Evolutionary conservation across 1,284 basidiomycete genomes (phyloP).

Genomic region (Cutaneotrichosporon spelunceum): DNA sequence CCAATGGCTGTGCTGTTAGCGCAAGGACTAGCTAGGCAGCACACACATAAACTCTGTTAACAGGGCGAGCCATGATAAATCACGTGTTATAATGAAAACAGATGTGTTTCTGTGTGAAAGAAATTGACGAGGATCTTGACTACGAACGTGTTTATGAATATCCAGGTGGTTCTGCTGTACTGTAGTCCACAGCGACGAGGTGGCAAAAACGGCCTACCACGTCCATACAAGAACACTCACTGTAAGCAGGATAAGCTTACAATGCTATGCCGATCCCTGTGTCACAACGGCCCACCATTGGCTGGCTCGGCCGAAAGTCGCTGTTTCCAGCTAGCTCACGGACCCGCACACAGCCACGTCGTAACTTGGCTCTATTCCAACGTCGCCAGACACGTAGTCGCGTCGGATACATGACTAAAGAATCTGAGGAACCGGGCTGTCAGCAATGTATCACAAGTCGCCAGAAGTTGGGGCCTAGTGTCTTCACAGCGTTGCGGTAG

Average conservation of each 20-base stretch:
- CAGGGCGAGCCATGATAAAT: neutral
- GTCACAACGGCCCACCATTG: neutral
- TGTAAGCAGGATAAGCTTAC: neutral
- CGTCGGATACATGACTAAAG: no score
- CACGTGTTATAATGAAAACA: neutral
- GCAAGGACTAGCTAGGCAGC: neutral
- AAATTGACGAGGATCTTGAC: neutral
- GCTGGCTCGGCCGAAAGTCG: neutral
- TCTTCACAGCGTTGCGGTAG: no score
- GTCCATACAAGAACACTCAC: neutral
- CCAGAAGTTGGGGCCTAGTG: no score
- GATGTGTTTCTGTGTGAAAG: neutral
- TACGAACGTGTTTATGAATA: neutral
- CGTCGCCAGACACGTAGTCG: no score
- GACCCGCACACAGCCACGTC: no score
- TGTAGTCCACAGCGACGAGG: neutral
- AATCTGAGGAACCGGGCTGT: no score
- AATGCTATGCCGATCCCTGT: neutral
- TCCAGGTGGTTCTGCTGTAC: no score
- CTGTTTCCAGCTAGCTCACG: no score
- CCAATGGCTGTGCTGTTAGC: slow-evolving; percentile 18
- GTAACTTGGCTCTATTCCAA: no score
- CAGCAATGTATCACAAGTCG: no score
- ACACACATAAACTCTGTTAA: neutral
- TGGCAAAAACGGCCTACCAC: neutral